phyloP scores from a whole-genome alignment of 768 basidiomycete genomes.

The Piloderma croceum region DNA sequence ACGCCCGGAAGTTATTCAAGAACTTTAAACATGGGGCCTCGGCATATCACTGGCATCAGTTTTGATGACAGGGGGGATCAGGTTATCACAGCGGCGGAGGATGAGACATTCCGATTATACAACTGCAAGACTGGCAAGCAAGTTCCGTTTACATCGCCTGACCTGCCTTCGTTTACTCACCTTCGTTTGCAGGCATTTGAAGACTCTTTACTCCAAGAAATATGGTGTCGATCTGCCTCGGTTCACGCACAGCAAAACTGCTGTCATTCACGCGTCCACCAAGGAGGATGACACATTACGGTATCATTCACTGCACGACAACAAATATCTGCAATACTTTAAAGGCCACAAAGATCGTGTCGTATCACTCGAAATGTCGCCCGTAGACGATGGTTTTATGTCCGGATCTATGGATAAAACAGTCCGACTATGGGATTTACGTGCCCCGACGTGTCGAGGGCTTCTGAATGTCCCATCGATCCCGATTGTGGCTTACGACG shows the following conservation, averaged over 20 bases:
- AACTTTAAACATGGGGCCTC: slow-evolving; percentile 38
- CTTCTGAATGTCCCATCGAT: slow-evolving; percentile 67
- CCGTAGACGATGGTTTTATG: slow-evolving; percentile 92
- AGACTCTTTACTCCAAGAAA: slow-evolving; percentile 87
- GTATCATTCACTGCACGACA: slow-evolving; percentile 93
- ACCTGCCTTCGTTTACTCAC: slow-evolving; percentile 15
- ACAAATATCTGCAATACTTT: slow-evolving; percentile 94
- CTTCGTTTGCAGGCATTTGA: slow-evolving; percentile 53
- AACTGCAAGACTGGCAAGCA: slow-evolving; percentile 89
- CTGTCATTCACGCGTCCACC: slow-evolving; percentile 86
- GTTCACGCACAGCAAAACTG: slow-evolving; percentile 86
- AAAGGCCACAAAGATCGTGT: slow-evolving; percentile 89
- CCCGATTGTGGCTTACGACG: slow-evolving; percentile 81
- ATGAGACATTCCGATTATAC: slow-evolving; percentile 88
- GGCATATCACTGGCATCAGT: slow-evolving; percentile 80
- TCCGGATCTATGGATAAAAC: slow-evolving; percentile 92
- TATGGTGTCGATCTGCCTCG: slow-evolving; percentile 94
- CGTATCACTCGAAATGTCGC: slow-evolving; percentile 85
- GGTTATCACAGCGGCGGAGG: slow-evolving; percentile 82
- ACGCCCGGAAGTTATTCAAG: slow-evolving; percentile 33
- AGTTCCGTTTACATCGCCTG: slow-evolving; percentile 53
- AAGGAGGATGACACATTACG: slow-evolving; percentile 94
- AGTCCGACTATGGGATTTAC: slow-evolving; percentile 93
- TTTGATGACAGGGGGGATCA: slow-evolving; percentile 91
- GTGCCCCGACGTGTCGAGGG: slow-evolving; percentile 72